A percentile compares a stretch with the other conserved stretches of the same genome.
These are phyloP conservation scores for Phellopilus nigrolimitatus DNA, from an alignment of 1,284 basidiomycete species.

Conservation along the genomic window DNA sequence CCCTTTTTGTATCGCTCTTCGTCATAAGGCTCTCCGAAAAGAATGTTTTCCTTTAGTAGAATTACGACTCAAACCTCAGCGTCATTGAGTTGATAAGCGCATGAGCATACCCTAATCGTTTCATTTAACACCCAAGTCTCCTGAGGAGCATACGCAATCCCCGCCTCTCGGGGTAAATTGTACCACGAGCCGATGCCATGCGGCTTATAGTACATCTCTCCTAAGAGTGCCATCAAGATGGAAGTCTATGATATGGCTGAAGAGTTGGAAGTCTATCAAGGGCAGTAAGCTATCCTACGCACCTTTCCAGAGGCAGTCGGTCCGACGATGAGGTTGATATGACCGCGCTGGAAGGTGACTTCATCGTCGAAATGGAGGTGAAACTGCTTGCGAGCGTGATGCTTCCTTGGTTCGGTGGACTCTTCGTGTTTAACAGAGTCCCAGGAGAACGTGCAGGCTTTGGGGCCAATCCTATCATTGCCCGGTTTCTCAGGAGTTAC, in stretches of 20 bases:
- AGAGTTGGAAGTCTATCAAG: background rate
- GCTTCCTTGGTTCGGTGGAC: no score
- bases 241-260: slow-evolving; percentile 11
- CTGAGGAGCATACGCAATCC: slow-evolving; percentile 42
- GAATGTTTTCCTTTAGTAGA: slow-evolving; percentile 41
- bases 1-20: slow-evolving; percentile 43
- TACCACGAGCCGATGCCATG: slow-evolving; percentile 32
- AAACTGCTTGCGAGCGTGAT: slow-evolving; percentile 10
- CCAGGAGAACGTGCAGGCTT: background rate
- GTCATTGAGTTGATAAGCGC: background rate
- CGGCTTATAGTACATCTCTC: slow-evolving; percentile 19
- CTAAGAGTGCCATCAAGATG: slow-evolving; percentile 18
- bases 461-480: background rate
- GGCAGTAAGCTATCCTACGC: background rate
- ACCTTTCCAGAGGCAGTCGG: slow-evolving; percentile 19
- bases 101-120: slow-evolving; percentile 16
- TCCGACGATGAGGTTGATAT: slow-evolving; percentile 17
- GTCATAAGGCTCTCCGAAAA: slow-evolving; percentile 48
- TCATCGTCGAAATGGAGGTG: slow-evolving; percentile 12
- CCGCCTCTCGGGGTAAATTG: slow-evolving; percentile 39
- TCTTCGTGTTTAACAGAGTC: background rate
- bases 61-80: background rate
- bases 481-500: background rate
- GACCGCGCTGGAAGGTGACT: slow-evolving; percentile 9
- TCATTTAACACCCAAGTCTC: slow-evolving; percentile 40